Percentiles rank a stretch among this genome's conserved stretches.
Evolutionary conservation across 2,329 filamentous ascomycete genomes (phyloP).

Genomic region (Cercospora canescens): DNA sequence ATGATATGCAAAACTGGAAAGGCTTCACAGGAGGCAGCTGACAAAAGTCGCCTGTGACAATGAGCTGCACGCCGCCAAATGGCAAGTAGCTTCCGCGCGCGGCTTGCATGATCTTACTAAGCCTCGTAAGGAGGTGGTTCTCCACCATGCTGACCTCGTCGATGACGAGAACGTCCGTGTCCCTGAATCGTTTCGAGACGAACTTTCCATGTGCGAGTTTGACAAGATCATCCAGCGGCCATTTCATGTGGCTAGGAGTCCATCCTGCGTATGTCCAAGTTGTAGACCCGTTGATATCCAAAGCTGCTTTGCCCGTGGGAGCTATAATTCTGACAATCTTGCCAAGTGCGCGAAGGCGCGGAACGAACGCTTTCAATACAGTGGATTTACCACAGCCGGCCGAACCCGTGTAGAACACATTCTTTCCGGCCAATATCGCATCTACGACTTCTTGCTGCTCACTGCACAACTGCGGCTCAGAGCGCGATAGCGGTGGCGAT

Average conservation of each 20-base stretch:
- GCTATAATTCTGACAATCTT: constrained; percentile 55
- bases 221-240: constrained; percentile 35
- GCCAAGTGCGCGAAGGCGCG: constrained; percentile 37
- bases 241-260: constrained; percentile 50
- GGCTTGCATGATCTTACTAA: constrained; percentile 29
- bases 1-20: constrained; percentile 54
- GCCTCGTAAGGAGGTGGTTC: constrained; percentile 53
- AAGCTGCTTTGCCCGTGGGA: constrained; percentile 60
- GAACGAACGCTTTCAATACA: constrained; percentile 53
- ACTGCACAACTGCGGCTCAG: constrained; percentile 16
- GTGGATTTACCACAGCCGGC: constrained; percentile 63
- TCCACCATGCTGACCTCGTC: constrained; percentile 69
- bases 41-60: constrained; percentile 57
- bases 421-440: constrained; percentile 42
- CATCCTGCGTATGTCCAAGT: constrained; percentile 61
- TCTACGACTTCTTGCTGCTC: constrained; percentile 24
- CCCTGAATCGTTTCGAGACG: constrained; percentile 40
- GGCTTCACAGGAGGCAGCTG: constrained; percentile 61
- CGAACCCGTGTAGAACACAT: constrained; percentile 66
- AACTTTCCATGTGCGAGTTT: constrained; percentile 36
- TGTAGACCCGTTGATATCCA: constrained; percentile 58
- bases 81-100: constrained; percentile 10
- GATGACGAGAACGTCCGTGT: constrained; percentile 60
- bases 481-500: neutral
- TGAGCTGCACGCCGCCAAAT: constrained; percentile 42